Conservation (phyloP, 352 stramenopile genomes). For the Halophytophthora batemanensis region DNA sequence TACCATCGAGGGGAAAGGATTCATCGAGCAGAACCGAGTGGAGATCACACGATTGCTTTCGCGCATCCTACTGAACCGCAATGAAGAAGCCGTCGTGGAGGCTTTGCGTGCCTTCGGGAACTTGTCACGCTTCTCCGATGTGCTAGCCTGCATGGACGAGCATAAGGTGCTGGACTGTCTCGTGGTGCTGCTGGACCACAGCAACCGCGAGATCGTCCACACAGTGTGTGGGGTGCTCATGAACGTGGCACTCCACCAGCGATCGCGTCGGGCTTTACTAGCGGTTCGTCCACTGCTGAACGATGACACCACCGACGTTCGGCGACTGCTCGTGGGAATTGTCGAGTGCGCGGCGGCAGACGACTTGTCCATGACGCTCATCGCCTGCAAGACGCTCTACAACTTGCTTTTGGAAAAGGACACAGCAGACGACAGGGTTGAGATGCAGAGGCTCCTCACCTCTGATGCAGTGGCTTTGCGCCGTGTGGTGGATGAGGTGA, state of each 20-base stretch:
- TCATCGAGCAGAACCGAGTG: conserved; percentile 45
- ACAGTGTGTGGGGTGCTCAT: conserved; percentile 79
- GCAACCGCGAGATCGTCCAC: conserved; percentile 77
- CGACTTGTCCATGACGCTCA: conserved; percentile 68
- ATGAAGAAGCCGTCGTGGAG: conserved; percentile 84
- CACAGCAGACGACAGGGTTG: neutral
- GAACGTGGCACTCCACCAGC: conserved; percentile 68
- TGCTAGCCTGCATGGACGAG: conserved; percentile 46
- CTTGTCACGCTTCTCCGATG: conserved; percentile 70
- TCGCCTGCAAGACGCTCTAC: conserved; percentile 82
- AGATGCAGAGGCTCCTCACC: neutral
- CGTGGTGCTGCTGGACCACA: conserved; percentile 76
- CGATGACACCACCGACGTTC: conserved; percentile 31
- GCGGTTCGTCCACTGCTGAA: conserved; percentile 20
- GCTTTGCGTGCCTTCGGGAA: conserved; percentile 84
- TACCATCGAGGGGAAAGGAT: conserved; percentile 12
- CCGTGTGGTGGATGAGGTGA: conserved; percentile 26
- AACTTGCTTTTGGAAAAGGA: conserved; percentile 62
- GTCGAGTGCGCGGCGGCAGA: conserved; percentile 55
- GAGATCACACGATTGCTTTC: conserved; percentile 36
- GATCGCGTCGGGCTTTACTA: conserved; percentile 33
- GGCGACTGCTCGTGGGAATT: conserved; percentile 38
- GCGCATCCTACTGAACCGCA: conserved; percentile 59
- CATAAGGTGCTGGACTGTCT: conserved; percentile 66
- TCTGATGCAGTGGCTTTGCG: conserved; percentile 16